Percentiles rank a stretch among this genome's conserved stretches.
phyloP scores from a whole-genome alignment of 73 alveolate genomes.

The Paraurostyla sp. region DNA sequence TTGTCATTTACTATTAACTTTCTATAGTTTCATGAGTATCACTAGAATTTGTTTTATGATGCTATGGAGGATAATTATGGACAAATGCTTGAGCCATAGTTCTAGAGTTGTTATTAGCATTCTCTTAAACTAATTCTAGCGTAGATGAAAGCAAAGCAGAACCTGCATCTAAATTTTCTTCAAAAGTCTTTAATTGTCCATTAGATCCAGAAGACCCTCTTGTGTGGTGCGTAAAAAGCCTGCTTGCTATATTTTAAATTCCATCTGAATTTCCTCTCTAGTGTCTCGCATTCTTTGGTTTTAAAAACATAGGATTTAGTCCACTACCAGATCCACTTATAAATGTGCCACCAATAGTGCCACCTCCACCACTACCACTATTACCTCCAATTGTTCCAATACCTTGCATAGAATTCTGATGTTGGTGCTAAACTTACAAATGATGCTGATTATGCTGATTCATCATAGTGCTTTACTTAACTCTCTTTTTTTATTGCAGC shows the following conservation, averaged over 20 bases:
- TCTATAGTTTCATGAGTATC: constrained; percentile 44
- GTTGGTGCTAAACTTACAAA: background rate
- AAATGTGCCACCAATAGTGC: constrained; percentile 19
- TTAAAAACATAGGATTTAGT: background rate
- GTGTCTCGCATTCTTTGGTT: constrained; percentile 20
- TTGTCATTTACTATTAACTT: background rate
- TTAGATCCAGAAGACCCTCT: constrained; percentile 48
- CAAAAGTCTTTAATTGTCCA: constrained; percentile 1
- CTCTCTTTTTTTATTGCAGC: background rate
- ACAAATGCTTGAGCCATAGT: background rate
- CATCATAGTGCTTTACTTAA: background rate
- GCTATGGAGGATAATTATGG: background rate
- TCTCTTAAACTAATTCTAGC: background rate
- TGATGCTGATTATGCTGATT: too few species aligned
- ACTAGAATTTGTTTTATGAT: constrained; percentile 40
- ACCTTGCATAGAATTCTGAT: background rate
- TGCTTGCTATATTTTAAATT: constrained; percentile 23
- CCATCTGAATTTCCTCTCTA: constrained; percentile 48
- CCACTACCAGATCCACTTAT: background rate
- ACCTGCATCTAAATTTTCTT: constrained; percentile 46
- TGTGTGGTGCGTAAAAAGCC: constrained; percentile 21
- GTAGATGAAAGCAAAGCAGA: background rate
- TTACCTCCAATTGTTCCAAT: constrained; percentile 15
- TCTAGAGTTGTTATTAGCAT: background rate
- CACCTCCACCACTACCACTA: constrained; percentile 32